Evolutionary conservation across 1,139 yeast genomes (phyloP).

Genomic region (Yamadazyma dushanensis): DNA sequence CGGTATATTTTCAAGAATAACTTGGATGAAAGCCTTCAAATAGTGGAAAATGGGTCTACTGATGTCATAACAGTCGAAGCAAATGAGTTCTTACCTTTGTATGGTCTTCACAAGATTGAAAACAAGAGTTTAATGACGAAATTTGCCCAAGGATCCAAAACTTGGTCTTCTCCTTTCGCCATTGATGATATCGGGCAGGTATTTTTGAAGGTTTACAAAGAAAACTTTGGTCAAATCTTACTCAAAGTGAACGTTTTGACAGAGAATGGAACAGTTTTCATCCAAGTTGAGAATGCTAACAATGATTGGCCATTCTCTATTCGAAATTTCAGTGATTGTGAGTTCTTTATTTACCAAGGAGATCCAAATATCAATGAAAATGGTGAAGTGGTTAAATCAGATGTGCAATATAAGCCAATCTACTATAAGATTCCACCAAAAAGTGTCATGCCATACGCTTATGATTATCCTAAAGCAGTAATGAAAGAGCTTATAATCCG

Average conservation of each 20-base stretch:
- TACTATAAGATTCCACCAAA: constrained; percentile 80
- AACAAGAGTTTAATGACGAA: constrained; percentile 59
- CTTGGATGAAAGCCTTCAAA: constrained; percentile 53
- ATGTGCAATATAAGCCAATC: constrained; percentile 64
- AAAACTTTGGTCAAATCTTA: constrained; percentile 64
- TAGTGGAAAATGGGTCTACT: constrained; percentile 71
- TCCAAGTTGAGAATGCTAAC: constrained; percentile 71
- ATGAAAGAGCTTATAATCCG: constrained; percentile 78
- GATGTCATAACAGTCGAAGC: constrained; percentile 46
- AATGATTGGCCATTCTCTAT: constrained; percentile 91
- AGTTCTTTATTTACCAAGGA: constrained; percentile 81
- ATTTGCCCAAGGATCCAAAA: constrained; percentile 56
- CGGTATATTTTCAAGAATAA: constrained; percentile 73
- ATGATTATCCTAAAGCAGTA: constrained; percentile 94
- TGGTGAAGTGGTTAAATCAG: constrained; percentile 56
- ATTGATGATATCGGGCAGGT: constrained; percentile 83
- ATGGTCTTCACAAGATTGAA: constrained; percentile 51
- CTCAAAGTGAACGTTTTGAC: constrained; percentile 71
- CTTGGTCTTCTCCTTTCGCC: constrained; percentile 88
- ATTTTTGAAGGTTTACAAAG: constrained; percentile 66
- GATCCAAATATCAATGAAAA: constrained; percentile 77
- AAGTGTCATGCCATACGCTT: constrained; percentile 97
- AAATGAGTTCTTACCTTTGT: constrained; percentile 60
- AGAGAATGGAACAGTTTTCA: constrained; percentile 79
- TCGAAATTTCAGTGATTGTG: constrained; percentile 82